Evolutionary conservation across 805 yeast species (phyloP).

Genomic region (Yamadazyma phyllophila): DNA sequence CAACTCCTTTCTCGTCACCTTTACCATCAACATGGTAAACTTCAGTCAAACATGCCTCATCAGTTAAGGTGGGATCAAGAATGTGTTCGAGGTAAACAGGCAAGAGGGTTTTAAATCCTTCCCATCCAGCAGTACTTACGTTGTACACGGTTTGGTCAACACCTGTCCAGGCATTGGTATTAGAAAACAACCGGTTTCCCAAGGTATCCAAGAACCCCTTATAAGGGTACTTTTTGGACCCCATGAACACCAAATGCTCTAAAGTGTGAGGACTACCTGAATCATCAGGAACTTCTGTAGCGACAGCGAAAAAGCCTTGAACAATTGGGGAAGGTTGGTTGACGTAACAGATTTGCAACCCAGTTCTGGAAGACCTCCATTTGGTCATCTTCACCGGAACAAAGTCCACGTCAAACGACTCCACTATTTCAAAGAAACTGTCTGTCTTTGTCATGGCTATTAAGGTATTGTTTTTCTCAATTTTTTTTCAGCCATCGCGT

Average conservation of each 20-base stretch:
- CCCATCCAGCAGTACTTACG: conserved; percentile 92
- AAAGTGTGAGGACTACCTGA: conserved; percentile 94
- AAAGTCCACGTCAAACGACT: conserved; percentile 62
- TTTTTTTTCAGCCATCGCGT: conserved; percentile 9
- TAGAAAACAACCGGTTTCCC: conserved; percentile 79
- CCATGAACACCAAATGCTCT: conserved; percentile 94
- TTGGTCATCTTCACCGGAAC: conserved; percentile 70
- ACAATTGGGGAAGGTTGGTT: conserved; percentile 83
- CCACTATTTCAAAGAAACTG: conserved; percentile 12
- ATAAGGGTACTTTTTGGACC: conserved; percentile 83
- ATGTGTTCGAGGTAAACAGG: conserved; percentile 92
- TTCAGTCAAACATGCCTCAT: conserved; percentile 88
- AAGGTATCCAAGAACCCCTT: conserved; percentile 87
- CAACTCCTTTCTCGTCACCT: conserved; percentile 93
- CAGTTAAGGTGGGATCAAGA: conserved; percentile 79
- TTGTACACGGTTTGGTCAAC: conserved; percentile 96
- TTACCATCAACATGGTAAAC: conserved; percentile 92
- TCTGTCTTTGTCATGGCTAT: conserved; percentile 23
- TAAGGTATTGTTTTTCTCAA: not conserved
- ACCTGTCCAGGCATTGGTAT: conserved; percentile 96
- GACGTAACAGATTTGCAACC: conserved; percentile 74
- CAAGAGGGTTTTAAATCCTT: conserved; percentile 77
- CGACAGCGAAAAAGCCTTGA: conserved; percentile 93
- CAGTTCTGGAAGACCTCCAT: conserved; percentile 79
- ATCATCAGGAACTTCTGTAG: conserved; percentile 84